Base-by-base conservation (phyloP, 2,329 filamentous ascomycete species). In the Camillea tinctor region DNA sequence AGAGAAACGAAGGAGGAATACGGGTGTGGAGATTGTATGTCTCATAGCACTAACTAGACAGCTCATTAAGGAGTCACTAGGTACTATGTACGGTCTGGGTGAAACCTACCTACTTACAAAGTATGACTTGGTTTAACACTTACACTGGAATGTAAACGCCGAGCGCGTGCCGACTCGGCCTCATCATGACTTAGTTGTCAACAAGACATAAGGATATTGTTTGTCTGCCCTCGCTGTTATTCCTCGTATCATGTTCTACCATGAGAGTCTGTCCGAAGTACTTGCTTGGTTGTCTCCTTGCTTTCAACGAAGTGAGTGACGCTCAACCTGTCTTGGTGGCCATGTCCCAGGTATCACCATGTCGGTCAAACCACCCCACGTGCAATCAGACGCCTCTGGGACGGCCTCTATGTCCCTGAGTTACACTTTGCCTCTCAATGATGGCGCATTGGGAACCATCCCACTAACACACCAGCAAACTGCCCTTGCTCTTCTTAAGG, bases 391-490 rank as follows among this genome's bases (percentile, higher is more conserved):
- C n/a, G 17, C 9, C 4, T 6, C 17, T 7, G 6, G 17, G 9
- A 13, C 49, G 19, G 49, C 49, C 23, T 44, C 52, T 40, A 55
- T 60, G 40, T 62, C 65, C 11, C 51, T 69, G 40, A 68, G 64
- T 55, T 61, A 63, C 20, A 61, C 64, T 22, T 50, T 66, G 19
- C 55, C 67, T 6, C 56, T 69, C 1, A 63, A 57, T n/a, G 67
- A 68, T 20, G 59, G 62, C 13, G 62, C 62, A 1, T 58, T 60
- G 13, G 67, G 66, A 11, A 68, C 67, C 1, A 65, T 62, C 2
- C 67, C 66, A 17, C 59, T 69, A 19, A 64, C 62, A n/a, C 66
- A 68, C 54, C 62, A 64, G 51, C 64, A 62, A 24, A 54, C 66
- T 13, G 51, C 58, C 49, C 11, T 55, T 7, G 61, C 61, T n/a